phyloP scores from a whole-genome alignment of 2,329 filamentous ascomycete genomes.

The Neopestalotiopsis clavispora region DNA sequence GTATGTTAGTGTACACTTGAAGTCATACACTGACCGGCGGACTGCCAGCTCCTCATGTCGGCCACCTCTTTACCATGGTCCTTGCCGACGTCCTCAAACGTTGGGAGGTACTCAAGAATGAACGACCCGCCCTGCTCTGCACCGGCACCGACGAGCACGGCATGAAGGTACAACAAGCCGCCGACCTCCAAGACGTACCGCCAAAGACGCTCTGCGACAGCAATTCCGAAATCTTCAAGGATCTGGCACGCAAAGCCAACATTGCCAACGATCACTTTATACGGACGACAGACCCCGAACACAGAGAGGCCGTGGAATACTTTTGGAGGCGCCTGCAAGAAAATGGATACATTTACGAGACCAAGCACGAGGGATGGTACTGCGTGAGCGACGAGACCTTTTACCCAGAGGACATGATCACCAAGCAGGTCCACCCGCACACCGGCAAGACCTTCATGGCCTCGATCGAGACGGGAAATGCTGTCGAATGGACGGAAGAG shows the following conservation, averaged over 20 bases:
- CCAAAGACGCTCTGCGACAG: constrained; percentile 88
- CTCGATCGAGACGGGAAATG: constrained; percentile 85
- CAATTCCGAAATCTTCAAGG: constrained; percentile 79
- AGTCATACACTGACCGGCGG: constrained; percentile 14
- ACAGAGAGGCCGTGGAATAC: constrained; percentile 83
- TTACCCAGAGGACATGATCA: constrained; percentile 79
- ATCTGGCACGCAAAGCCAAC: constrained; percentile 71
- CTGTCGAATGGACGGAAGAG: constrained; percentile 94
- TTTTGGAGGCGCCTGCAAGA: constrained; percentile 86
- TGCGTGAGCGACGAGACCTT: constrained; percentile 96
- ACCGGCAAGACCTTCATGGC: constrained; percentile 85
- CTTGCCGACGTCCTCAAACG: constrained; percentile 90
- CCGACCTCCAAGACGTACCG: constrained; percentile 69
- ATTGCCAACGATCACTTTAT: constrained; percentile 87
- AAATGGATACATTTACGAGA: constrained; percentile 79
- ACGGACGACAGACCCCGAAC: constrained; percentile 83
- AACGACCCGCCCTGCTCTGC: constrained; percentile 69
- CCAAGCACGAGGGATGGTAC: constrained; percentile 94
- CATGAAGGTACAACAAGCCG: constrained; percentile 93
- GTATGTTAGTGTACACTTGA: constrained; percentile 22
- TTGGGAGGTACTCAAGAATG: constrained; percentile 80
- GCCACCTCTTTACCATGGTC: constrained; percentile 92
- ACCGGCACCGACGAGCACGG: constrained; percentile 98
- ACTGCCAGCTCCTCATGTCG: constrained; percentile 81
- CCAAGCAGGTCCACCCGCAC: constrained; percentile 74